Evolutionary conservation across 1,139 yeast genomes (phyloP), one percentile per base, ranked within the genome.

Genomic region (Nadsonia commutata): DNA sequence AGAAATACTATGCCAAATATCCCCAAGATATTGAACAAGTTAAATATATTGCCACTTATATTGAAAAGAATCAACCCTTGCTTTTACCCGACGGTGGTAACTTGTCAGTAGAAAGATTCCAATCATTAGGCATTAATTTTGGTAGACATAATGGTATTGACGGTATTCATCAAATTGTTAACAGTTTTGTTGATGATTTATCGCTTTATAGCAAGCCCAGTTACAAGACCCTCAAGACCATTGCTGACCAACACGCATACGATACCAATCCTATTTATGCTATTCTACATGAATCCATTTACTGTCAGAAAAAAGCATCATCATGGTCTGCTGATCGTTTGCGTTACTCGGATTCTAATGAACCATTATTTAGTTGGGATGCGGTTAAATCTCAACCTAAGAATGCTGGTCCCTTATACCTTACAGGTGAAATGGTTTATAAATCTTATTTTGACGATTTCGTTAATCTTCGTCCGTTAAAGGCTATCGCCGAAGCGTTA

Each of bases 351-450:
- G 48, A 48, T 36, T 44, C 45, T 18, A 42, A 45, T 17, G 41
- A 48, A 13, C 41, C 40, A 16, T 13, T 2, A 3, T 42, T 42
- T 18, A n/a, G 23, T 7, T 39, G 31, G 7, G 41, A 33, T 3
- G n/a, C 9, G 16, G 23, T 6, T 21, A 9, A 6, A 6, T 6
- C 23, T 9, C 16, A 27, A 16, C 4, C 16, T 7, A 42, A 44
- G 7, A 42, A 50, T 2, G 46, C 46, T 2, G 55, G 46, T 1
- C 61, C 66, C 2, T 59, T 70, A n/a, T 69, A 56, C 48, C 74
- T 75, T 54, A 72, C 78, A 1, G 76, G 79, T 6, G 80, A 75
- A 51, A 73, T 74, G 76, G 75, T 74, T 36, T 72, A 58, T 55
- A 63, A 66, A 46, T 66, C 71, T 13, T 71, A 72, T 71, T 67